Evolutionary conservation across 768 basidiomycete species (phyloP).

Genomic region (Suillus variegatus): DNA sequence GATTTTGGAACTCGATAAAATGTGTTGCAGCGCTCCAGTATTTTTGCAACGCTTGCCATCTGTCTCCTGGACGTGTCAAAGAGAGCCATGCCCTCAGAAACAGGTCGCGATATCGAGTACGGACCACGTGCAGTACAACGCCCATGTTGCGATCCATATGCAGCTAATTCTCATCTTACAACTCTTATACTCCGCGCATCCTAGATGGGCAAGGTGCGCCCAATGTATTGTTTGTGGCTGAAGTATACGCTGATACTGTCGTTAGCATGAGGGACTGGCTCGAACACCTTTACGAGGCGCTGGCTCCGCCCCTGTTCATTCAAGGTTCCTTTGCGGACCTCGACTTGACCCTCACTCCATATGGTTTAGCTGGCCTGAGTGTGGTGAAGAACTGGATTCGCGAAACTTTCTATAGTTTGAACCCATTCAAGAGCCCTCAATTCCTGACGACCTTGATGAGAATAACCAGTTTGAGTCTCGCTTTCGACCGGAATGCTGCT

Average conservation of each 20-base stretch:
- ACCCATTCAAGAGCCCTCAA: constrained; percentile 8
- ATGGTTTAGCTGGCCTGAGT: constrained; percentile 35
- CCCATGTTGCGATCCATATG: constrained; percentile 44
- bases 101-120: constrained; percentile 34
- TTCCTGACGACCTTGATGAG: constrained; percentile 46
- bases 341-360: constrained; percentile 38
- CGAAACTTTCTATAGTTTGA: constrained; percentile 38
- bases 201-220: constrained; percentile 9
- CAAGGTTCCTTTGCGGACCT: constrained; percentile 46
- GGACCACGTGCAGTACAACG: constrained; percentile 37
- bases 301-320: constrained; percentile 47
- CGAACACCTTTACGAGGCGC: constrained; percentile 44
- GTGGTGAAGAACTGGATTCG: constrained; percentile 49
- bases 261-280: constrained; percentile 37
- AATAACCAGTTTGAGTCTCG: constrained; percentile 37
- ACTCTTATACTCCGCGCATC: constrained; percentile 21
- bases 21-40: constrained; percentile 29
- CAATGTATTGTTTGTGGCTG: neutral
- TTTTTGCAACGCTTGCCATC: constrained; percentile 43
- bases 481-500: constrained; percentile 38
- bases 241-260: neutral
- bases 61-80: constrained; percentile 34
- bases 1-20: constrained; percentile 34
- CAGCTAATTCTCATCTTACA: constrained; percentile 52
- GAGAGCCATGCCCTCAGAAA: constrained; percentile 35